Conservation (phyloP, 2,329 filamentous ascomycete species). For the Elsinoe australis region DNA sequence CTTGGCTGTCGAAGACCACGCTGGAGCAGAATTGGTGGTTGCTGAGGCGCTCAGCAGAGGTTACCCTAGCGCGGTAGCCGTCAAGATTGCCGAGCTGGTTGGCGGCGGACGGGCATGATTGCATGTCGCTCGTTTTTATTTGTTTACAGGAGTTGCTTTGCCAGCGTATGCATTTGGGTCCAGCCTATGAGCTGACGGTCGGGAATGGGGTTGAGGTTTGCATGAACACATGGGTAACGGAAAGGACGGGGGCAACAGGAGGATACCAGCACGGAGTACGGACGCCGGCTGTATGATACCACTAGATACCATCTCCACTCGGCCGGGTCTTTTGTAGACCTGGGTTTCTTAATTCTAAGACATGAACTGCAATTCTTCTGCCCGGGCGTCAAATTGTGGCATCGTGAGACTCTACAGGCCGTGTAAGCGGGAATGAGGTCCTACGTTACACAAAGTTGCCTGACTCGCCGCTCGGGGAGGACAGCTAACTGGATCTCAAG, state of each 20-base stretch:
- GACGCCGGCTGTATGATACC: slow-evolving; percentile 17
- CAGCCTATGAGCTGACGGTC: slow-evolving; percentile 1
- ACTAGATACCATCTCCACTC: slow-evolving; percentile 18
- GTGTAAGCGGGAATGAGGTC: no score
- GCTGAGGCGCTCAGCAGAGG: slow-evolving; percentile 84
- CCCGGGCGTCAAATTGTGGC: neutral
- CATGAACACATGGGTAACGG: neutral
- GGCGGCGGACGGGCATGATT: slow-evolving; percentile 19
- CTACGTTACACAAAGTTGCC: no score
- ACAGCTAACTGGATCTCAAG: no score
- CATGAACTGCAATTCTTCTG: slow-evolving; percentile 3
- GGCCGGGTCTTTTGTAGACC: slow-evolving; percentile 8
- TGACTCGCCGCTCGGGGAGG: no score
- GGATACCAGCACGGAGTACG: slow-evolving; percentile 9
- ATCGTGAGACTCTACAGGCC: no score
- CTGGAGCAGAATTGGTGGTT: slow-evolving; percentile 68
- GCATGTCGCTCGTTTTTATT: neutral
- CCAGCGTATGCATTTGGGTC: neutral
- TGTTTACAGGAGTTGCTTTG: neutral
- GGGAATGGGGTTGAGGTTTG: neutral
- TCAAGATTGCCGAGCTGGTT: slow-evolving; percentile 88
- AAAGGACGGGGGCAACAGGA: neutral
- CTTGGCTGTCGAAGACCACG: slow-evolving; percentile 72
- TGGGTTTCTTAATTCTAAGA: slow-evolving; percentile 14
- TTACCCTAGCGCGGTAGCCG: slow-evolving; percentile 84